Conservation (phyloP, 805 yeast species). For the Yarrowia porcina region DNA sequence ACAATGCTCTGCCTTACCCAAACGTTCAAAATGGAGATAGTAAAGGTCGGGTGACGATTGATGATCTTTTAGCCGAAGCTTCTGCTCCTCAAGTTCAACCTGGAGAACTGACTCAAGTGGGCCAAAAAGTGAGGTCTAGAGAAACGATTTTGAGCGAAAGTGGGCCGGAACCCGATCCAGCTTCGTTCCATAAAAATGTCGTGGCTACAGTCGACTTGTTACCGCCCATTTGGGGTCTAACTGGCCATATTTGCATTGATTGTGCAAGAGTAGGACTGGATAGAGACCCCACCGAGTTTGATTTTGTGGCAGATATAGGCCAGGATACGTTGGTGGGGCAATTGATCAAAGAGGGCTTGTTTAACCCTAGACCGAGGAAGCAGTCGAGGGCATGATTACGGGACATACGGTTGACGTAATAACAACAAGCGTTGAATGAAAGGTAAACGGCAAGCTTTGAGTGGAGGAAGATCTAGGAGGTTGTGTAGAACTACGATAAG, state of each 20-base stretch:
- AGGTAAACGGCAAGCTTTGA: no score
- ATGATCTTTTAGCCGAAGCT: background rate
- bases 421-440: no score
- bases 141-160: background rate
- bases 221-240: slow-evolving; percentile 42
- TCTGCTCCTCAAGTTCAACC: slow-evolving; percentile 5
- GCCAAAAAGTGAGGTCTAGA: background rate
- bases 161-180: slow-evolving; percentile 1
- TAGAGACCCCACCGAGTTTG: slow-evolving; percentile 34
- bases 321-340: slow-evolving; percentile 5
- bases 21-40: background rate
- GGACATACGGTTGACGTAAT: no score
- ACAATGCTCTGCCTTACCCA: slow-evolving; percentile 11
- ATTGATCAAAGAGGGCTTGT: slow-evolving; percentile 5
- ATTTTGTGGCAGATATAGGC: slow-evolving; percentile 5
- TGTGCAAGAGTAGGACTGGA: slow-evolving; percentile 39
- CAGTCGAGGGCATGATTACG: background rate
- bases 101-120: background rate
- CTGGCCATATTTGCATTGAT: slow-evolving; percentile 44
- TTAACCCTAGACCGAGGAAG: background rate
- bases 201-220: background rate
- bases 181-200: background rate
- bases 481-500: no score
- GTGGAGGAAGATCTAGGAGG: no score
- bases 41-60: slow-evolving; percentile 6